These are phyloP conservation scores for Ascobolus immersus DNA, from an alignment of 495 filamentous ascomycete genomes.

Conservation along the genomic window DNA sequence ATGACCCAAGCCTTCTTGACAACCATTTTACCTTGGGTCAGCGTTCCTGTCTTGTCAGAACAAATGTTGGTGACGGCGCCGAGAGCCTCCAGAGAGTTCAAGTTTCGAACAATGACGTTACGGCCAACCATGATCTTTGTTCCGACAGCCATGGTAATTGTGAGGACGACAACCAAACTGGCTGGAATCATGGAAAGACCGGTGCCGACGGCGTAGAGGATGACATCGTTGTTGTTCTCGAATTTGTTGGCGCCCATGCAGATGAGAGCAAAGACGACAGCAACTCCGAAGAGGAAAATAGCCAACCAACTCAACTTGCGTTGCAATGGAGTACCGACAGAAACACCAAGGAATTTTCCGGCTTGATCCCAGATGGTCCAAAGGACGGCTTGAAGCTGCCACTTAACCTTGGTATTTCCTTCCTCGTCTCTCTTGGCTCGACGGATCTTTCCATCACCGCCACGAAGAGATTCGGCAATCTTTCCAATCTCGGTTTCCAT, in stretches of 20 bases:
- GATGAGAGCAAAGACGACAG: conserved; percentile 25
- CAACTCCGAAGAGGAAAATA: conserved; percentile 24
- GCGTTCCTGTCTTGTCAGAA: conserved; percentile 46
- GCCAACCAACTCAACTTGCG: conserved; percentile 26
- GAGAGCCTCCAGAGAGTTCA: conserved; percentile 30
- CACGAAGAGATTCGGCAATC: conserved; percentile 22
- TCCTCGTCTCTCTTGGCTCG: conserved; percentile 31
- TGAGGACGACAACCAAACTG: conserved; percentile 27
- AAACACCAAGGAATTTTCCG: conserved; percentile 42
- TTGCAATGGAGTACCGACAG: conserved; percentile 31
- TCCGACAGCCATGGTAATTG: conserved; percentile 29
- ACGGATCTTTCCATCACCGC: conserved; percentile 21
- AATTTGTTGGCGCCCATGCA: conserved; percentile 26
- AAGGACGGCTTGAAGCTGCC: conserved; percentile 43
- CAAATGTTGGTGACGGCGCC: conserved; percentile 48
- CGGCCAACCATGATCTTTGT: conserved; percentile 26
- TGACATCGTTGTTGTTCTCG: conserved; percentile 20
- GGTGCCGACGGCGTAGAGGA: conserved; percentile 31
- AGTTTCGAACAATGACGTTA: conserved; percentile 26
- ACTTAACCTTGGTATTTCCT: conserved; percentile 33
- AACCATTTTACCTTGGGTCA: conserved; percentile 43
- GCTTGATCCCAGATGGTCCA: conserved; percentile 38
- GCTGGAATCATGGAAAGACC: conserved; percentile 34
- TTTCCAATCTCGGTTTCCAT: conserved; percentile 25
- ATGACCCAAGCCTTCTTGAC: conserved; percentile 29